Evolutionary conservation across 495 filamentous ascomycete species (phyloP).

Genomic region (Jackrogersella minutella): DNA sequence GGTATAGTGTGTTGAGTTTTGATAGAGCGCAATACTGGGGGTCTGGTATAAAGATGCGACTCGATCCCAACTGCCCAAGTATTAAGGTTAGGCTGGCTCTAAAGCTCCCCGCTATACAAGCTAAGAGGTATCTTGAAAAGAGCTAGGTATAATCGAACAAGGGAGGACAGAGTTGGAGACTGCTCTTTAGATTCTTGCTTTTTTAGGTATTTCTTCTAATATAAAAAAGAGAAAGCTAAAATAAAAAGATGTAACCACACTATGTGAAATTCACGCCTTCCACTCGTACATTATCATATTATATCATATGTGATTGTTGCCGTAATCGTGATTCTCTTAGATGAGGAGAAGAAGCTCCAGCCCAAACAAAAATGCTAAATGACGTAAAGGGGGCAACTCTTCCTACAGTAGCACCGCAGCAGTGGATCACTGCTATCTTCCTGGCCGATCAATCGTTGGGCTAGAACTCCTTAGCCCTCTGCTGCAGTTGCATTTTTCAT

Average conservation of each 20-base stretch:
- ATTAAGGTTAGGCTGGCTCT: constrained; percentile 13
- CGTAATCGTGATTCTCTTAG: constrained; percentile 5
- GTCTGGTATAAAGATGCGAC: not conserved
- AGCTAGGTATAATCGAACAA: no score
- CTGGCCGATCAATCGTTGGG: constrained; percentile 24
- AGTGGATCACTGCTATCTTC: constrained; percentile 17
- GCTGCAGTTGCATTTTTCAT: not conserved
- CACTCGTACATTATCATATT: constrained; percentile 8
- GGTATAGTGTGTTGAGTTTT: not conserved
- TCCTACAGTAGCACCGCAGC: constrained; percentile 16
- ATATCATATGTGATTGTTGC: constrained; percentile 18
- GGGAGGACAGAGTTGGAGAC: no score
- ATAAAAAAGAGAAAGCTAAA: constrained; percentile 3
- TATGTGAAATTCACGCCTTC: not conserved
- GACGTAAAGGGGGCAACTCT: constrained; percentile 41
- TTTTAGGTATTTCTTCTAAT: constrained; percentile 1
- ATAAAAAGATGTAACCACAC: not conserved
- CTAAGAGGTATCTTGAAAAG: constrained; percentile 26
- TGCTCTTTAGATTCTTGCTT: not conserved
- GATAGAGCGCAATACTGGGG: constrained; percentile 6
- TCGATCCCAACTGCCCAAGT: constrained; percentile 1
- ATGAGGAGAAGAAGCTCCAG: constrained; percentile 36
- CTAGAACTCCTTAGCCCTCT: constrained; percentile 27
- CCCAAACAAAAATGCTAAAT: constrained; percentile 35
- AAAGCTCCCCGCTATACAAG: constrained; percentile 36